These are phyloP conservation scores for Boletus rubescentipes DNA, from an alignment of 768 basidiomycete species.

Conservation along the genomic window DNA sequence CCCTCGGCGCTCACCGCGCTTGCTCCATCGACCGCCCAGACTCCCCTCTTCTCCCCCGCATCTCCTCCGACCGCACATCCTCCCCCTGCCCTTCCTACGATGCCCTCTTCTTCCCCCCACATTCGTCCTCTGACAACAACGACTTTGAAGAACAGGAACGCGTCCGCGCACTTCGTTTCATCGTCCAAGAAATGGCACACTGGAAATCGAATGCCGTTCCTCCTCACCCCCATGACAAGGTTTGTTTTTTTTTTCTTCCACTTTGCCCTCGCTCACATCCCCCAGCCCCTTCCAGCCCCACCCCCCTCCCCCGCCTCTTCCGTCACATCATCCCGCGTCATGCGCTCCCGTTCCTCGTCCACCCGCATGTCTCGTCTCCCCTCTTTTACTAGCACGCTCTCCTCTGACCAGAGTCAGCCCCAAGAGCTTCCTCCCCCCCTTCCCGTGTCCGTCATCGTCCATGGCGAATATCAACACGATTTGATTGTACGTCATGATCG, in stretches of 20 bases:
- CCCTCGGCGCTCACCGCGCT: constrained; percentile 27
- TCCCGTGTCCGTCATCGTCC: constrained; percentile 32
- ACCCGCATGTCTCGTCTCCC: constrained; percentile 32
- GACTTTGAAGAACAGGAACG: constrained; percentile 32
- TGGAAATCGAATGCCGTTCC: constrained; percentile 16
- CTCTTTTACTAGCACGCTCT: constrained; percentile 34
- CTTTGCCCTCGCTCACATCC: not conserved
- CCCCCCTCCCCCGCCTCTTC: constrained; percentile 31
- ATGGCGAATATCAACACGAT: constrained; percentile 30
- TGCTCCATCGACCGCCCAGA: constrained; percentile 27
- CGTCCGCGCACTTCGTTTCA: constrained; percentile 35
- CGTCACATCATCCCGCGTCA: constrained; percentile 24
- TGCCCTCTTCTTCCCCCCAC: constrained; percentile 33
- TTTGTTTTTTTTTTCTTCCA: not conserved
- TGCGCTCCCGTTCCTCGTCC: constrained; percentile 33
- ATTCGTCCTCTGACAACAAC: constrained; percentile 4
- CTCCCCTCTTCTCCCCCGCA: constrained; percentile 30
- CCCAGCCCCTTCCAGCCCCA: constrained; percentile 19
- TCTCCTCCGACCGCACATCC: constrained; percentile 21
- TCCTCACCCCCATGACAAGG: constrained; percentile 10
- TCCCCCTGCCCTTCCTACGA: constrained; percentile 35
- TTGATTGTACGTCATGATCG: constrained; percentile 18
- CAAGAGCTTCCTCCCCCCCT: constrained; percentile 25
- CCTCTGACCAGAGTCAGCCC: constrained; percentile 32
- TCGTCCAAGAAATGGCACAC: constrained; percentile 36